Conservation (phyloP, 371 early-diverging fungal species). For the Apophysomyces ossiformis region DNA sequence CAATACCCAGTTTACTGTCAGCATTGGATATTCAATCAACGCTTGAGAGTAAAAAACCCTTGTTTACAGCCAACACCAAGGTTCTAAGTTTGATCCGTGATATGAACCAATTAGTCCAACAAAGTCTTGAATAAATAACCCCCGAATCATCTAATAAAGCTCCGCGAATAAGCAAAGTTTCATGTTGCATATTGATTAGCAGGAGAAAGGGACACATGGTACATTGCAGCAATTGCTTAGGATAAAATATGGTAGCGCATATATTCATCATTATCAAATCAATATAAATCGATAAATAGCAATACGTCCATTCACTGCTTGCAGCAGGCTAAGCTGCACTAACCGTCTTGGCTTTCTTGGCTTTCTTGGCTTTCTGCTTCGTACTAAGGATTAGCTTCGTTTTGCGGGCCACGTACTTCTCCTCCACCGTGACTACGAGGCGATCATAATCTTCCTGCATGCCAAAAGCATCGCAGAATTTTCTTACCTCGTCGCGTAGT, state of each 20-base stretch:
- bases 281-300: too few relatives aligned
- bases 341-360: background rate
- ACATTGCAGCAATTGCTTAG: too few relatives aligned
- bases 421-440: background rate
- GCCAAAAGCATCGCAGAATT: background rate
- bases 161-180: background rate
- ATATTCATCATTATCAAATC: too few relatives aligned
- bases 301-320: too few relatives aligned
- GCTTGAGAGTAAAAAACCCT: constrained; percentile 34
- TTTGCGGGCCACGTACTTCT: background rate
- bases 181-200: background rate
- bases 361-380: background rate
- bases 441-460: background rate
- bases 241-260: too few relatives aligned
- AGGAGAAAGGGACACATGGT: background rate
- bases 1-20: constrained; percentile 34
- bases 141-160: background rate
- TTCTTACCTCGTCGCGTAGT: background rate
- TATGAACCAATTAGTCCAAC: constrained; percentile 30
- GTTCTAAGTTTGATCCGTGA: constrained; percentile 34
- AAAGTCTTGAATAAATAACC: constrained; percentile 6
- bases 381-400: background rate
- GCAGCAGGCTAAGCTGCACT: too few relatives aligned
- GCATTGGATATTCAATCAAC: constrained; percentile 39
- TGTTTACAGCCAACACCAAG: constrained; percentile 20